phyloP scores from a whole-genome alignment of 164 flowering plant species.

The Cinnamomum chago region DNA sequence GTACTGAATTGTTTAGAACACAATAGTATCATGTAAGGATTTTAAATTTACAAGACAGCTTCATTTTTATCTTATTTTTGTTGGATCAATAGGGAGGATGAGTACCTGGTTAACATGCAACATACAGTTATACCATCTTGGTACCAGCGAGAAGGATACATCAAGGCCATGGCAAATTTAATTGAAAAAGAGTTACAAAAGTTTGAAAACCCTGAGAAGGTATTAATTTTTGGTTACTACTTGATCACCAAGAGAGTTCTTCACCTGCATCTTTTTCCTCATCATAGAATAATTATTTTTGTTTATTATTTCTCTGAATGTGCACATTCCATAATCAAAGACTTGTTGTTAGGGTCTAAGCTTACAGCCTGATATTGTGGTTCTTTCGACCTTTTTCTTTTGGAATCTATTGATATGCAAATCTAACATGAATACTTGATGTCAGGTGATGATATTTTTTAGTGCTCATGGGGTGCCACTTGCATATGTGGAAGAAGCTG shows the following conservation, averaged over 20 bases:
- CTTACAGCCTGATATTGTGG: background rate
- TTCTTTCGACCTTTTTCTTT: background rate
- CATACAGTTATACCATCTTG: constrained; percentile 98
- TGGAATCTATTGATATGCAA: background rate
- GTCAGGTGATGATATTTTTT: constrained; percentile 88
- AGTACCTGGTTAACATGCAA: constrained; percentile 96
- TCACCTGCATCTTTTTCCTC: background rate
- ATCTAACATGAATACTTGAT: constrained; percentile 12
- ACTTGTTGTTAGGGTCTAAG: background rate
- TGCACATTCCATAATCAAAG: constrained; percentile 1
- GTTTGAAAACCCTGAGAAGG: constrained; percentile 70
- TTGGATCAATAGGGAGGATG: constrained; percentile 72
- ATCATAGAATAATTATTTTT: background rate
- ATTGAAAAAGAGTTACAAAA: constrained; percentile 71
- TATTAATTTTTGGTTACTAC: constrained; percentile 15
- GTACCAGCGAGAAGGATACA: constrained; percentile 99
- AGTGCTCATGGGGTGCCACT: constrained; percentile 99
- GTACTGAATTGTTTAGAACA: constrained; percentile 28
- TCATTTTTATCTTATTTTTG: constrained; percentile 11
- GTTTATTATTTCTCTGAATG: background rate
- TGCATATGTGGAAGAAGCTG: constrained; percentile 99
- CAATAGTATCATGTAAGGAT: constrained; percentile 2
- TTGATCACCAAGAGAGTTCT: background rate
- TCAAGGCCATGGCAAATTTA: constrained; percentile 86
- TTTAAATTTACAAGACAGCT: background rate